Conservation (phyloP, 306 rosid species). For the Pachyrhizus erosus region DNA sequence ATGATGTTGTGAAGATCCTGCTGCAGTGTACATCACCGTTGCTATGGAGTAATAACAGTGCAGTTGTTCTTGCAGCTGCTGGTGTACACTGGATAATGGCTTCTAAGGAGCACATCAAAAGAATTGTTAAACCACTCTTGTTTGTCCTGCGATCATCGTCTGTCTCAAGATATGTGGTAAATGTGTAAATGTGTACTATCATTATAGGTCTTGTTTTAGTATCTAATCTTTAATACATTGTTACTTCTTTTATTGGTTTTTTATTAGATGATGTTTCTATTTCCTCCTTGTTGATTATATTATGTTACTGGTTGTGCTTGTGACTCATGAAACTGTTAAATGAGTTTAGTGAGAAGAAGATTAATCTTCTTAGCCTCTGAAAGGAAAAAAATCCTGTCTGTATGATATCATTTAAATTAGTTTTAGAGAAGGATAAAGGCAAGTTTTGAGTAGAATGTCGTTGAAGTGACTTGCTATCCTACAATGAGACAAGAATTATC, state of each 20-base stretch:
- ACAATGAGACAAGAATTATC: conserved; percentile 6
- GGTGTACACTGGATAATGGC: conserved; percentile 98
- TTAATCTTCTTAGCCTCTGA: too few species aligned
- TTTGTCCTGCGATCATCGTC: conserved; percentile 83
- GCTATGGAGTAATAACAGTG: conserved; percentile 96
- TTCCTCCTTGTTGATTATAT: background rate
- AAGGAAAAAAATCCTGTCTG: background rate
- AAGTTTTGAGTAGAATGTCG: conserved; percentile 3
- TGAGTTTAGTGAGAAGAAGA: background rate
- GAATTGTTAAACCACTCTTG: conserved; percentile 86
- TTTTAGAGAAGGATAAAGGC: conserved; percentile 23
- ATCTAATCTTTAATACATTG: background rate
- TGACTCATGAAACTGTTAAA: conserved; percentile 18
- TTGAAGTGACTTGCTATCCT: conserved; percentile 2
- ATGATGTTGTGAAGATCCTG: conserved; percentile 82
- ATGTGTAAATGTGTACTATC: too few species aligned
- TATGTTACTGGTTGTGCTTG: background rate
- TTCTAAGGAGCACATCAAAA: conserved; percentile 62
- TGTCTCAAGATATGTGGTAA: conserved; percentile 94
- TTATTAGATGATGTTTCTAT: background rate
- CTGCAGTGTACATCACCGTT: conserved; percentile 90
- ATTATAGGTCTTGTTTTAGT: conserved; percentile 32
- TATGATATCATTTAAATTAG: conserved; percentile 32
- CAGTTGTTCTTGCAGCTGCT: conserved; percentile 95
- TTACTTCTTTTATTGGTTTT: conserved; percentile 28